Conservation (phyloP, 768 basidiomycete genomes). For the Boletus barrowsii region DNA sequence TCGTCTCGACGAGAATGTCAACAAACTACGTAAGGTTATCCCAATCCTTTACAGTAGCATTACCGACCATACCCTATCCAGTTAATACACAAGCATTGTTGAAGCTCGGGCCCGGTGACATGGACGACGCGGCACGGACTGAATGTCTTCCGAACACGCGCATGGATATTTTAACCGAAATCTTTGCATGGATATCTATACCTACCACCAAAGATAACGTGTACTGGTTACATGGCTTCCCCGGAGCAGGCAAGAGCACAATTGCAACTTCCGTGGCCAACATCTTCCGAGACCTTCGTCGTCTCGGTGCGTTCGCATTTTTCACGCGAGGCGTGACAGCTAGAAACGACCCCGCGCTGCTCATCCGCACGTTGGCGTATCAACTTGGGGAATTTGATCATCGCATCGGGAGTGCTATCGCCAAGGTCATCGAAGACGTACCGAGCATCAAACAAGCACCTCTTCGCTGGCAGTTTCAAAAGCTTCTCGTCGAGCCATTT, state of each 20-base stretch:
- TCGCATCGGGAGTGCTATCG: slow-evolving; percentile 28
- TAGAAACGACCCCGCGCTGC: slow-evolving; percentile 27
- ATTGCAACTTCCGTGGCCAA: slow-evolving; percentile 35
- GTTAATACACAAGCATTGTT: slow-evolving; percentile 20
- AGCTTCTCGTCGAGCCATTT: slow-evolving; percentile 33
- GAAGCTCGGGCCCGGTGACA: slow-evolving; percentile 29
- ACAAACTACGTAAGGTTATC: slow-evolving; percentile 20
- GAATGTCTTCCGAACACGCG: slow-evolving; percentile 33
- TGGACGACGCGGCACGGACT: slow-evolving; percentile 24
- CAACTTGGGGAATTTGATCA: slow-evolving; percentile 33
- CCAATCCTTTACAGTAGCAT: neutral
- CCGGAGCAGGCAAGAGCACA: slow-evolving; percentile 37
- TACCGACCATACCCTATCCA: slow-evolving; percentile 3
- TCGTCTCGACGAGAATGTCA: slow-evolving; percentile 28
- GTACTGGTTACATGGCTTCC: slow-evolving; percentile 36
- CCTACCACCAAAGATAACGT: slow-evolving; percentile 22
- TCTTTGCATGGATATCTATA: slow-evolving; percentile 23
- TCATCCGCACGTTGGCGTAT: slow-evolving; percentile 35
- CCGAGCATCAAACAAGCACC: slow-evolving; percentile 31
- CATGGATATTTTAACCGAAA: slow-evolving; percentile 26
- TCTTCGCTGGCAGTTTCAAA: slow-evolving; percentile 32
- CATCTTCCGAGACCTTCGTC: slow-evolving; percentile 29
- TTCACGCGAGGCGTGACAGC: slow-evolving; percentile 32
- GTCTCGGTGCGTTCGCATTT: slow-evolving; percentile 36
- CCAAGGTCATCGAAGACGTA: slow-evolving; percentile 21